Conservation (phyloP, 768 basidiomycete species). For the Mrakia hoshinonis region DNA sequence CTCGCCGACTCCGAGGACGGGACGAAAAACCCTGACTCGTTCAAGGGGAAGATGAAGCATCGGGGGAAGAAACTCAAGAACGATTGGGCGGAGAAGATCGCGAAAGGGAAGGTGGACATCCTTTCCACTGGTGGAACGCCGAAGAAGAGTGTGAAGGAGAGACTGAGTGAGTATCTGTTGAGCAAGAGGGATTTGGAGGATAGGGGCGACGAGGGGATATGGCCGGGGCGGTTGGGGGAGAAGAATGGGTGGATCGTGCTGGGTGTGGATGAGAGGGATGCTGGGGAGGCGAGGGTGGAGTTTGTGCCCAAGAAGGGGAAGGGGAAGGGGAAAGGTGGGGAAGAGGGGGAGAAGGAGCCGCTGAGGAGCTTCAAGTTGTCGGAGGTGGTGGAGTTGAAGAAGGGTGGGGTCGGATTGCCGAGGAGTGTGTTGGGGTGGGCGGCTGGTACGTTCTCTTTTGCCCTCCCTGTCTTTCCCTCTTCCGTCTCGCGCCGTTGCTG, state of each 20-base stretch:
- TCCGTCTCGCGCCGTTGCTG: background rate
- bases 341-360: too few species aligned
- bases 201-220: conserved; percentile 37
- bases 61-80: conserved; percentile 37
- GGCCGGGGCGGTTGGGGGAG: conserved; percentile 40
- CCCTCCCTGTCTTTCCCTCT: background rate
- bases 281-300: background rate
- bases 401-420: conserved; percentile 42
- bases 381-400: conserved; percentile 44
- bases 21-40: conserved; percentile 37
- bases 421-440: conserved; percentile 43
- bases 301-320: conserved; percentile 35
- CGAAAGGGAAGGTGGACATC: conserved; percentile 39
- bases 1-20: conserved; percentile 32
- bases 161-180: too few species aligned
- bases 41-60: conserved; percentile 35
- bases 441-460: conserved; percentile 8
- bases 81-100: conserved; percentile 41
- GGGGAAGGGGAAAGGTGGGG: conserved; percentile 34
- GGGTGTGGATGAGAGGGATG: conserved; percentile 27
- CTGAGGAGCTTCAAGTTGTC: conserved; percentile 40
- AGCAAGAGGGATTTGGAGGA: too few species aligned
- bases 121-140: too few species aligned
- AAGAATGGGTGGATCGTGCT: conserved; percentile 41
- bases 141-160: too few species aligned